Evolutionary conservation across 2,329 filamentous ascomycete species (phyloP).

Genomic region (Fusarium sp.): DNA sequence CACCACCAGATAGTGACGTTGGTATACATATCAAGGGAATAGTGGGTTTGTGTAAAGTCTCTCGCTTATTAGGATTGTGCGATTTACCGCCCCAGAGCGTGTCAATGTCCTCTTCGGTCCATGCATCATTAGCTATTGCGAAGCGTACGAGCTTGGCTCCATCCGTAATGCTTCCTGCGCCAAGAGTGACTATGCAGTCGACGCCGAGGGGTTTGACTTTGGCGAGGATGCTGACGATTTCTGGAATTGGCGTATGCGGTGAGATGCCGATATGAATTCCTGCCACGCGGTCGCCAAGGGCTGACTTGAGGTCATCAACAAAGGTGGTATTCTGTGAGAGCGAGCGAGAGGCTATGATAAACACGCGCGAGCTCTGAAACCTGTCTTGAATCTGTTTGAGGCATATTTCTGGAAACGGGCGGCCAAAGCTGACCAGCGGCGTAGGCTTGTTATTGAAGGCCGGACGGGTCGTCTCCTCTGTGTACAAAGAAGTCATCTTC

Average conservation of each 20-base stretch:
- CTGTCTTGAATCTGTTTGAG: background rate
- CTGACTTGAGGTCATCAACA: background rate
- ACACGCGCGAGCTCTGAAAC: background rate
- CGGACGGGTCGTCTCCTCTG: background rate
- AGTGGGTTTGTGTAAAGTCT: background rate
- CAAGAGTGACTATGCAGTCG: slow-evolving; percentile 18
- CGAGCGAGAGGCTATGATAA: slow-evolving; percentile 5
- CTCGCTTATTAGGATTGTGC: background rate
- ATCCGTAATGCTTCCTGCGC: slow-evolving; percentile 14
- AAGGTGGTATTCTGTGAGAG: background rate
- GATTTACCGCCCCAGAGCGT: slow-evolving; percentile 14
- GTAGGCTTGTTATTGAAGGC: slow-evolving; percentile 1
- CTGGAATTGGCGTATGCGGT: slow-evolving; percentile 11
- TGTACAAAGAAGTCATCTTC: background rate
- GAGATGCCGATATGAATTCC: slow-evolving; percentile 10
- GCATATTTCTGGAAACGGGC: slow-evolving; percentile 2
- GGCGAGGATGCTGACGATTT: slow-evolving; percentile 7
- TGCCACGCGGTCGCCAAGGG: background rate
- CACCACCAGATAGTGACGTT: slow-evolving; percentile 6
- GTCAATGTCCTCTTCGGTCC: background rate
- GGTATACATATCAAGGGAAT: slow-evolving; percentile 17
- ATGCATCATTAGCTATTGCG: slow-evolving; percentile 2
- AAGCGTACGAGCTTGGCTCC: slow-evolving; percentile 12
- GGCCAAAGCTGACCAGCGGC: slow-evolving; percentile 1
- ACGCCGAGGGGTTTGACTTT: background rate